Evolutionary conservation across 1,284 basidiomycete genomes (phyloP), one percentile per base, ranked within the genome.

Genomic region (Sanghuangporus weigelae): DNA sequence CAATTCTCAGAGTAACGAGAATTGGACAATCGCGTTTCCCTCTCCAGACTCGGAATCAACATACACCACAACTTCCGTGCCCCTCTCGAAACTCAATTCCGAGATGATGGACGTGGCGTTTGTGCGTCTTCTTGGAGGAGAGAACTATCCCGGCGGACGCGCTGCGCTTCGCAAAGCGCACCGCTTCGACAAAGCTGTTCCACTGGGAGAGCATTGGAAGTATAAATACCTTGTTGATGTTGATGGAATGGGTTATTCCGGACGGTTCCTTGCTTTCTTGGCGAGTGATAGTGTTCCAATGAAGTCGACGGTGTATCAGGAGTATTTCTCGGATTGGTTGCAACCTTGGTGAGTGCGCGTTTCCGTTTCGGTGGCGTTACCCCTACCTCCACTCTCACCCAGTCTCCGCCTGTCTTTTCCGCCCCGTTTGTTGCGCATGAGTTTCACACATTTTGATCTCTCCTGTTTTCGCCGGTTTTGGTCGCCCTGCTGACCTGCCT

Each of bases 161-260:
- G 76, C 82, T 1, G 88, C 86, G 16, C 80, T 95, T 68, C 79
- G 81, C 65, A 77, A 78, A 64, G 79, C 84, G 46, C 90, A 95
- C 73, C 83, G 91, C 36, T 92, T 95, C 69, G 86, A 83, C 11
- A 84, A 90, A 61, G 79, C 91, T 1, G 92, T 92, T 0, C 87
- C 89, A 5, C 78, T 97, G 1, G 92, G 93, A 3, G 84, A 88
- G 66, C 90, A 94, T 71, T 97, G 95, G 95, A 81, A 87, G 61
- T 92, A 95, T 79, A 96, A 96, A 77, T 96, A 95, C 71, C 80
- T 96, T 26, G 77, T 96, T 66, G 95, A 97, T 75, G 75, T 97
- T 60, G 95, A 97, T 72, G 95, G 95, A 40, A 94, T 94, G 89
- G 90, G 92, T n/a, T 97, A 97, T 73, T 94, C 91, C 46, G 95